Conservation (phyloP, 129 eudicot species). For the Saposhnikovia divaricata region DNA sequence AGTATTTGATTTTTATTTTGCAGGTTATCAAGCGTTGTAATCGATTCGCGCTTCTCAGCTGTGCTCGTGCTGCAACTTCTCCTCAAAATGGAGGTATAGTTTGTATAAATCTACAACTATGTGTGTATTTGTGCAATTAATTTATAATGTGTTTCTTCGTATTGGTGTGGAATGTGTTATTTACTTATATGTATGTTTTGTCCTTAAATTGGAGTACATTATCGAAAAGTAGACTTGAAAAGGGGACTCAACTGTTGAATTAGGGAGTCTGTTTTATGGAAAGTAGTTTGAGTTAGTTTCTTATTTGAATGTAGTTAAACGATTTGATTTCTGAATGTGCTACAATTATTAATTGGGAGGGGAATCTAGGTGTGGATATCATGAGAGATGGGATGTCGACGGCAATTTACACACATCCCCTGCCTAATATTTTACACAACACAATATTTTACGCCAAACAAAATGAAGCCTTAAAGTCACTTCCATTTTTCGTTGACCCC, state of each 20-base stretch:
- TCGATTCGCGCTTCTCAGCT: slow-evolving; percentile 13
- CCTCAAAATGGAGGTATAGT: slow-evolving; percentile 33
- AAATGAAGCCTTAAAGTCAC: background rate
- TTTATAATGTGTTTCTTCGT: background rate
- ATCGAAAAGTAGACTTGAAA: background rate
- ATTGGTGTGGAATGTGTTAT: background rate
- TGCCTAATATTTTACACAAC: background rate
- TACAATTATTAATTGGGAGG: background rate
- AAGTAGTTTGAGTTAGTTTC: background rate
- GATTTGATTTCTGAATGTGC: background rate
- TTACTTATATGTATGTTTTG: background rate
- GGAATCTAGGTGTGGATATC: background rate
- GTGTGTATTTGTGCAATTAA: background rate
- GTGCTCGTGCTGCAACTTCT: slow-evolving; percentile 37
- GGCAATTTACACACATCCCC: background rate
- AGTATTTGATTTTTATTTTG: slow-evolving; percentile 6
- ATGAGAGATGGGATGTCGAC: background rate
- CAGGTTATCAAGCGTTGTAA: slow-evolving; percentile 24
- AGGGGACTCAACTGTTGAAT: background rate
- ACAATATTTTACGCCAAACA: background rate
- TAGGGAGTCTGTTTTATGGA: background rate
- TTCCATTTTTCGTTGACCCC: background rate
- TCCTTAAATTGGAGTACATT: background rate
- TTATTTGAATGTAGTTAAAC: background rate
- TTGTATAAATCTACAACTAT: background rate